Conservation (phyloP, 768 basidiomycete species). For the Leccinellum rugosiceps region DNA sequence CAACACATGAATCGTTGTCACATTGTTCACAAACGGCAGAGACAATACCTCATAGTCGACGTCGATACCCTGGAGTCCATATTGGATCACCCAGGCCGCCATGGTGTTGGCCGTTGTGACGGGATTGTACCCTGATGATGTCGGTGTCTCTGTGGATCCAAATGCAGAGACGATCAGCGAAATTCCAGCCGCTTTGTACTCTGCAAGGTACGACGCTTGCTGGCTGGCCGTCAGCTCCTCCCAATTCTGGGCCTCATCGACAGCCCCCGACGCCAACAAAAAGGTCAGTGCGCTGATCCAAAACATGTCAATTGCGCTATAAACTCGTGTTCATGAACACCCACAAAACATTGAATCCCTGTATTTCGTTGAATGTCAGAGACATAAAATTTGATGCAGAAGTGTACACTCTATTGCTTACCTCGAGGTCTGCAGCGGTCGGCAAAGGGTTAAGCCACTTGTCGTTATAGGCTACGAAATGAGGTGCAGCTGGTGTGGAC, state of each 20-base stretch:
- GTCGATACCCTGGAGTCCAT: conserved; percentile 48
- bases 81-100: conserved; percentile 46
- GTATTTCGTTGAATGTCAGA: not conserved
- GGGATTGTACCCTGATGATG: conserved; percentile 39
- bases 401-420: conserved; percentile 13
- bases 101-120: conserved; percentile 40
- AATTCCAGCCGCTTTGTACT: conserved; percentile 53
- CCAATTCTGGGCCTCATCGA: conserved; percentile 48
- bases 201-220: conserved; percentile 40
- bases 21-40: not conserved
- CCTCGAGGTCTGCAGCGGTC: conserved; percentile 40
- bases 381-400: not conserved
- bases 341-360: conserved; percentile 36
- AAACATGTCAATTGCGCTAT: not conserved
- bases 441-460: conserved; percentile 44
- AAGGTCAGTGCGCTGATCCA: conserved; percentile 39
- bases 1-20: not conserved
- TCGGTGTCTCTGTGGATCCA: conserved; percentile 43
- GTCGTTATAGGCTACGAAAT: conserved; percentile 44
- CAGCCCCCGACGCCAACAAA: conserved; percentile 37
- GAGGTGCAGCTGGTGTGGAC: conserved; percentile 42
- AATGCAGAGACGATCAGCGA: conserved; percentile 56
- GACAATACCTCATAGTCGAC: conserved; percentile 48
- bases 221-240: conserved; percentile 33
- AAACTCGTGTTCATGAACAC: not conserved